Base-by-base conservation (phyloP, 345 rosid species). In the Punica granatum region DNA sequence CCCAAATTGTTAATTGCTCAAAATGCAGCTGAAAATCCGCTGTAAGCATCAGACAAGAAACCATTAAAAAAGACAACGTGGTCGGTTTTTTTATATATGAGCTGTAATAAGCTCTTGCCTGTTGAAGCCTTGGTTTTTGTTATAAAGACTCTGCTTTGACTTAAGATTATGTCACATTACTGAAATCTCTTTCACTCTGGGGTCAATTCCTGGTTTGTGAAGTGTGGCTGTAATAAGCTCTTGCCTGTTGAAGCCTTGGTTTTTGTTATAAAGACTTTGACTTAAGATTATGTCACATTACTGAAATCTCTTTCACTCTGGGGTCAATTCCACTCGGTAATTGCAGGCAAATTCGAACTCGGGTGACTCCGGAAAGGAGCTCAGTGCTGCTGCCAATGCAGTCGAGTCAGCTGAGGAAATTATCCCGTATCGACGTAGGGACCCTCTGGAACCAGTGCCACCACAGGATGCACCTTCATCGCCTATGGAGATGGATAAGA, bases 341-440 rank as follows among this genome's bases (percentile, higher is more conserved):
- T 0, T 60, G 60, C 73, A 87, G 96, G 92, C 63, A 18, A 75
- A 78, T 60, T 73, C 83, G 15, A 76, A 73, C 75, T 79, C 86
- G 51, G 71, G 49, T 51, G 88, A 83, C 79, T 85, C 83, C 48
- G 80, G 62, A 0, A 87, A 76, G 73, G 96, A 84, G 69, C 32
- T 59, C 2, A 77, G 79, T 67, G 76, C 78, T 35, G 62, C 58
- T 49, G 76, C 79, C 7, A 70, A 63, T 49, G 69, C 71, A 64
- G 73, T 78, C 18, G 77, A 59, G 1, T 69, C 66, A 16, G 87
- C 68, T 51, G 90, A 87, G 64, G 88, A 85, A 7, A 66, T 74
- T 14, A 68, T 60, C 13, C 71, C 81, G 1, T 76, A 60, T 15
- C 64, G 76, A 73, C 77, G 68, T 37, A 82, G 77, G 44, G 85